These are phyloP conservation scores for Peronospora tabacina DNA, from an alignment of 352 stramenopile genomes.

Conservation along the genomic window DNA sequence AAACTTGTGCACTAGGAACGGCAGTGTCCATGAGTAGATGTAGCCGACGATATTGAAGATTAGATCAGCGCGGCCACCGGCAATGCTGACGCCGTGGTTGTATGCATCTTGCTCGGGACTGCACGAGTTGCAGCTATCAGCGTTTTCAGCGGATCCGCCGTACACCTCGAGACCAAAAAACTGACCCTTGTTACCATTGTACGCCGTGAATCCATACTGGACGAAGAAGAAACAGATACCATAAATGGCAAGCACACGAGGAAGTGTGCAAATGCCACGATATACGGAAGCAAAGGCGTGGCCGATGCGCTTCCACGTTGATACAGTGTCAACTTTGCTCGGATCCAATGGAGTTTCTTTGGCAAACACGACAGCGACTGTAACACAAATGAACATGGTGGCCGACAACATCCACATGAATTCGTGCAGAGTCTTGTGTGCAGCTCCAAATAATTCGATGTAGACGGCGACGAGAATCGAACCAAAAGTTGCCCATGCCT, in stretches of 20 bases:
- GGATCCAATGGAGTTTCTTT: slow-evolving; percentile 27
- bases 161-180: slow-evolving; percentile 54
- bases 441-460: slow-evolving; percentile 40
- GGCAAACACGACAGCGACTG: slow-evolving; percentile 20
- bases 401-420: slow-evolving; percentile 47
- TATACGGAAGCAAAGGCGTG: slow-evolving; percentile 30
- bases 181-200: slow-evolving; percentile 56
- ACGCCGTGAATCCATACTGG: slow-evolving; percentile 41
- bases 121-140: slow-evolving; percentile 30
- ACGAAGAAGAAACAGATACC: slow-evolving; percentile 30
- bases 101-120: slow-evolving; percentile 24
- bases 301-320: slow-evolving; percentile 17
- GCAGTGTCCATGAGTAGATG: slow-evolving; percentile 34
- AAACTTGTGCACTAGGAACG: slow-evolving; percentile 33
- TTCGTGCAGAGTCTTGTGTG: slow-evolving; percentile 30
- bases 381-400: slow-evolving; percentile 31
- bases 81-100: slow-evolving; percentile 35
- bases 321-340: slow-evolving; percentile 7
- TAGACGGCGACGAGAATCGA: slow-evolving; percentile 40
- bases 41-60: slow-evolving; percentile 34
- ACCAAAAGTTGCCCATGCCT: slow-evolving; percentile 36
- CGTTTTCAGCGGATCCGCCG: slow-evolving; percentile 24
- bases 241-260: slow-evolving; percentile 27
- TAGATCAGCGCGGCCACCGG: slow-evolving; percentile 25
- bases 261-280: slow-evolving; percentile 26